These are phyloP conservation scores for Teratosphaeria pseudoeucalypti DNA, from an alignment of 2,329 filamentous ascomycete species.

Conservation along the genomic window DNA sequence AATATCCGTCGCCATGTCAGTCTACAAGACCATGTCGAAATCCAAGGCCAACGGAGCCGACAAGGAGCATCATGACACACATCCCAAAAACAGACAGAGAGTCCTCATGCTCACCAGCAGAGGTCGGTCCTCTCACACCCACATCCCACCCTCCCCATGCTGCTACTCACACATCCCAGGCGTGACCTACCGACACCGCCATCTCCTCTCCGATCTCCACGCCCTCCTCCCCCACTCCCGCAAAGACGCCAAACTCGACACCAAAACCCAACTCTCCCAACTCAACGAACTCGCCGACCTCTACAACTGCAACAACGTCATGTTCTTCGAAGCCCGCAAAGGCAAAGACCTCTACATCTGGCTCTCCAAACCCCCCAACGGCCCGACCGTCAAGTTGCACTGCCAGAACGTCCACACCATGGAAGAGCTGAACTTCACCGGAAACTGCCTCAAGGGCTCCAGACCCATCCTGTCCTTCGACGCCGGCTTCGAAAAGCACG, in stretches of 20 bases:
- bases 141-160: background rate
- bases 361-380: conserved; percentile 84
- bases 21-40: conserved; percentile 46
- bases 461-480: conserved; percentile 89
- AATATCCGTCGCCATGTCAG: conserved; percentile 21
- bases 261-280: conserved; percentile 74
- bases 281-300: conserved; percentile 68
- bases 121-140: conserved; percentile 42
- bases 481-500: conserved; percentile 57
- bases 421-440: conserved; percentile 92
- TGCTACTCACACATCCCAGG: background rate
- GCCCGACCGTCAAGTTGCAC: conserved; percentile 65
- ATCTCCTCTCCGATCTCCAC: conserved; percentile 81
- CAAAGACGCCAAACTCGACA: conserved; percentile 95
- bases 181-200: conserved; percentile 59
- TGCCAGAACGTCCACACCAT: conserved; percentile 76
- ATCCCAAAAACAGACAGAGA: conserved; percentile 41
- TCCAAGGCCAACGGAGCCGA: conserved; percentile 23
- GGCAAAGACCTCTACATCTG: conserved; percentile 89
- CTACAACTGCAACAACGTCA: conserved; percentile 87
- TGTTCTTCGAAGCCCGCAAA: conserved; percentile 94
- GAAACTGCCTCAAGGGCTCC: conserved; percentile 91
- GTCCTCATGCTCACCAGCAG: conserved; percentile 86
- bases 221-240: conserved; percentile 81
- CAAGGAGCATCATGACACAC: conserved; percentile 15